A percentile compares a stretch with the other conserved stretches of the same genome.
These are phyloP conservation scores for Hortaea werneckii DNA, from an alignment of 2,329 filamentous ascomycete species.

Conservation along the genomic window DNA sequence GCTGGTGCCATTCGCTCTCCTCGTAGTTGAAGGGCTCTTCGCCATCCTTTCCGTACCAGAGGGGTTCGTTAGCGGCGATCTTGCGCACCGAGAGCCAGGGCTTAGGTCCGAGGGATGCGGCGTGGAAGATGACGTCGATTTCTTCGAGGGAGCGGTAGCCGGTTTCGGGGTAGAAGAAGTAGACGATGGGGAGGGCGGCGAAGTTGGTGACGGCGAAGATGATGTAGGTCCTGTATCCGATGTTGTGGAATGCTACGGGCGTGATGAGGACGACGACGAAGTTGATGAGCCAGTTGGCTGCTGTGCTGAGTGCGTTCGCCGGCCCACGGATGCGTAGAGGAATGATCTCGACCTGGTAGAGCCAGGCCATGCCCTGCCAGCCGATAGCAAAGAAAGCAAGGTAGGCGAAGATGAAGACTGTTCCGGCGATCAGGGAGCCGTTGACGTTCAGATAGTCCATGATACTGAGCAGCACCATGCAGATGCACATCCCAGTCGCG, in stretches of 20 bases:
- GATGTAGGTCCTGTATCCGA: slow-evolving; percentile 47
- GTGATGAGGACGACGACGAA: slow-evolving; percentile 60
- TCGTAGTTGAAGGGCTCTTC: slow-evolving; percentile 46
- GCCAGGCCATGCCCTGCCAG: slow-evolving; percentile 14
- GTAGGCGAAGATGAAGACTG: slow-evolving; percentile 14
- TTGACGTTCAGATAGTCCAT: slow-evolving; percentile 3
- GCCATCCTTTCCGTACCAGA: slow-evolving; percentile 45
- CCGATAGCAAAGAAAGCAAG: slow-evolving; percentile 14
- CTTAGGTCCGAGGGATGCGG: slow-evolving; percentile 33
- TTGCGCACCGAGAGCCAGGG: slow-evolving; percentile 40
- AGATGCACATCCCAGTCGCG: slow-evolving; percentile 27
- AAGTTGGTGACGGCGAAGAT: slow-evolving; percentile 17
- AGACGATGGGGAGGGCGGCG: slow-evolving; percentile 18
- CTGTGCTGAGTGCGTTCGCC: slow-evolving; percentile 32
- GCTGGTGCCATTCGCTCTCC: slow-evolving; percentile 27
- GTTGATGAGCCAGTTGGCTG: slow-evolving; percentile 49
- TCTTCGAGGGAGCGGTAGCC: slow-evolving; percentile 50
- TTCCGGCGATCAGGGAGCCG: slow-evolving; percentile 13
- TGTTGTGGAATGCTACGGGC: slow-evolving; percentile 48
- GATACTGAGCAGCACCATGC: slow-evolving; percentile 15
- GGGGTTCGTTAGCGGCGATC: slow-evolving; percentile 32
- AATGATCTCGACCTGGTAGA: slow-evolving; percentile 15
- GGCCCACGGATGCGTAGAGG: slow-evolving; percentile 20
- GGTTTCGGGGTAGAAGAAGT: slow-evolving; percentile 54
- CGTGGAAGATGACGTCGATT: slow-evolving; percentile 54